phyloP scores from a whole-genome alignment of 2,329 filamentous ascomycete species.

The Botrytis elliptica region DNA sequence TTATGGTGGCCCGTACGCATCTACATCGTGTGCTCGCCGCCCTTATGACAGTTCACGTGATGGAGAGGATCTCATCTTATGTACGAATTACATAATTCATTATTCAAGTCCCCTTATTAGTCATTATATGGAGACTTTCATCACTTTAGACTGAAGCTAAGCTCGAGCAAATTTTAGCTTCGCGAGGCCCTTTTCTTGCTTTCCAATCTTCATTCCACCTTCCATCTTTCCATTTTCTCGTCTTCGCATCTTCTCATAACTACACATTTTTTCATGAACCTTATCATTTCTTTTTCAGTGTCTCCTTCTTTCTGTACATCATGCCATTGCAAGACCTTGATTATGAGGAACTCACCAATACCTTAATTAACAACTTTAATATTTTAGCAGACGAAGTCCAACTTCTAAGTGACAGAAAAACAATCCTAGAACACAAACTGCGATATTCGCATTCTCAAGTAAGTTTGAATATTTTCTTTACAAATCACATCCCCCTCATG shows the following conservation, averaged over 20 bases:
- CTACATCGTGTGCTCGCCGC: background rate
- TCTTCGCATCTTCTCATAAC: background rate
- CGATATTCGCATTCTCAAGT: slow-evolving; percentile 67
- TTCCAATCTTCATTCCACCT: slow-evolving; percentile 1
- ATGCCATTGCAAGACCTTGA: slow-evolving; percentile 37
- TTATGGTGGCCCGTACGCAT: background rate
- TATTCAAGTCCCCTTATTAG: background rate
- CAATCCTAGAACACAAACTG: slow-evolving; percentile 64
- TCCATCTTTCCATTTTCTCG: background rate
- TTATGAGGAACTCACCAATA: slow-evolving; percentile 49
- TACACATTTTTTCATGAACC: background rate
- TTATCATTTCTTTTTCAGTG: background rate
- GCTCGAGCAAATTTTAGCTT: slow-evolving; percentile 10
- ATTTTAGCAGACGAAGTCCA: slow-evolving; percentile 65
- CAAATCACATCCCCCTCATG: background rate
- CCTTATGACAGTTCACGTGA: background rate
- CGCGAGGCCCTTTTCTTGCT: slow-evolving; percentile 5
- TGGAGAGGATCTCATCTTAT: background rate
- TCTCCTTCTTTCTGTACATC: slow-evolving; percentile 23
- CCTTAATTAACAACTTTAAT: slow-evolving; percentile 63
- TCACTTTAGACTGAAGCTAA: slow-evolving; percentile 10
- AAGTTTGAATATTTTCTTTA: slow-evolving; percentile 38
- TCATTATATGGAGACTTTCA: background rate
- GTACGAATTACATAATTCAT: background rate
- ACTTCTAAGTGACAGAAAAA: slow-evolving; percentile 61